phyloP scores from a whole-genome alignment of 768 basidiomycete genomes.

The Lanmaoa rubissima region DNA sequence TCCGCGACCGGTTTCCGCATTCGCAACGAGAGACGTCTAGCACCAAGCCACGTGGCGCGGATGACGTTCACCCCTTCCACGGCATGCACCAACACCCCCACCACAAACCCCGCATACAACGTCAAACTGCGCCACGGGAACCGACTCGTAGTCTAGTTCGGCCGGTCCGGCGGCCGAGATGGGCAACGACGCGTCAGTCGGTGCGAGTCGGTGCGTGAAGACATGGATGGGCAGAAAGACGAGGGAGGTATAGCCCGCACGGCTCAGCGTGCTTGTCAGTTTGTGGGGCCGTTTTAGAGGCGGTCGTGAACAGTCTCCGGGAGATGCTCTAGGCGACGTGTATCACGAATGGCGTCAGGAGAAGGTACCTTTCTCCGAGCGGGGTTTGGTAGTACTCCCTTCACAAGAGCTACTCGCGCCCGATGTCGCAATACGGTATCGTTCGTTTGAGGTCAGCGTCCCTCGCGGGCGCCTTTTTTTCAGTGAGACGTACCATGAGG shows the following conservation, averaged over 20 bases:
- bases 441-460: not conserved
- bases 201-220: constrained; percentile 63
- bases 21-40: constrained; percentile 8
- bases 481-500: constrained; percentile 56
- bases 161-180: constrained; percentile 55
- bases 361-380: constrained; percentile 64
- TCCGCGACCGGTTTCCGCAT: constrained; percentile 32
- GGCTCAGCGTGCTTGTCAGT: constrained; percentile 45
- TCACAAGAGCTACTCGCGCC: constrained; percentile 60
- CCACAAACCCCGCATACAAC: constrained; percentile 61
- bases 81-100: constrained; percentile 55
- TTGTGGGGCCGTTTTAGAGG: constrained; percentile 30
- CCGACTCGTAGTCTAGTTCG: constrained; percentile 71
- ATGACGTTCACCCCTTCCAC: constrained; percentile 59
- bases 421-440: too few species aligned
- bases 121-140: constrained; percentile 65
- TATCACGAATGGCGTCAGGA: constrained; percentile 62
- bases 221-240: constrained; percentile 69
- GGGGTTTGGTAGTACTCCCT: constrained; percentile 83
- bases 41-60: constrained; percentile 43
- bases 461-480: not conserved
- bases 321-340: constrained; percentile 60
- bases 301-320: constrained; percentile 53
- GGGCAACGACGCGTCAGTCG: constrained; percentile 40
- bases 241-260: constrained; percentile 62